Evolutionary conservation across 2,329 filamentous ascomycete species (phyloP), one percentile per base, ranked within the genome.

Genomic region (Teratosphaeria zuluensis): DNA sequence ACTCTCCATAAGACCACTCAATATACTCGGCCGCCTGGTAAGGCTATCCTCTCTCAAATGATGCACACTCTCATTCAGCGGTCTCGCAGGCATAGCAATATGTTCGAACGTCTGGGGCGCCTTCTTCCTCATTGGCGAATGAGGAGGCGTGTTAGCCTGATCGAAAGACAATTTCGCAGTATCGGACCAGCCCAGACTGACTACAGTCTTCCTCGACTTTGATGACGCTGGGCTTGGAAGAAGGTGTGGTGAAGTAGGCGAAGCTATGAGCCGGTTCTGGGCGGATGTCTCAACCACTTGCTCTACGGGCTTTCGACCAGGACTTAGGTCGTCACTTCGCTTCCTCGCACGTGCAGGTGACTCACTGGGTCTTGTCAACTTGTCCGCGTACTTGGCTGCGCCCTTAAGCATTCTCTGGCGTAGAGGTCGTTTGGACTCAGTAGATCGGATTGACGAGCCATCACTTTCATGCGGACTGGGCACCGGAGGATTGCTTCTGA

Each of bases 151-250:
- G 54, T 2, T 59, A 56, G 55, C 61, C 51, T 21, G 16, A 57
- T 69, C 67, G 57, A 68, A 69, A 9, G 60, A 56, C 3, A 53
- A 33, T 52, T 68, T 69, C 3, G 64, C 57, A 3, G 51, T 21
- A 35, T 62, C 57, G 2, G 67, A 63, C 68, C 68, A 69, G 57
- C 66, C 65, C 0, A 68, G 63, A 51, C 64, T 61, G 55, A 58
- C 55, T 8, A 31, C 30, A 52, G 48, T 19, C 30, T 32, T 54
- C 53, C 30, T 57, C 33, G 55, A 8, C 28, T 31, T 54, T 55
- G 32, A 14, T 14, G 57, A 57, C 3, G 51, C 12, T 3, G 62
- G 61, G 53, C 53, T 61, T 16, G 63, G 61, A 16, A 62, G 59
- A 9, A 63, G 58, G 52, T 65, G 63, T 7, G 63, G 59, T 1